Percentiles rank a stretch among this genome's conserved stretches.
Conservation (phyloP, 2,329 filamentous ascomycete genomes). For the Meredithiella fracta region DNA sequence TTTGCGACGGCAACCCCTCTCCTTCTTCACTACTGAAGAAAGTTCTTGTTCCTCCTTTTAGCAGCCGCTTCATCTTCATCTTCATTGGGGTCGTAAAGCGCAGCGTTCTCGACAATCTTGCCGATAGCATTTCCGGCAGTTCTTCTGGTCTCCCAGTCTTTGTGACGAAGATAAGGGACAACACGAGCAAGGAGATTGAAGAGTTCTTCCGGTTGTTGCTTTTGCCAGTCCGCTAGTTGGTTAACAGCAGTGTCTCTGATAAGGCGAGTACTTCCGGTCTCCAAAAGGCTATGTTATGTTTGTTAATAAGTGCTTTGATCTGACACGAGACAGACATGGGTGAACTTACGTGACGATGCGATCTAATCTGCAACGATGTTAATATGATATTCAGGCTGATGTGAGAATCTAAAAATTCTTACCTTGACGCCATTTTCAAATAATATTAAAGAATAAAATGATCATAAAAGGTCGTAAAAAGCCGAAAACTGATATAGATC, state of each 20-base stretch:
- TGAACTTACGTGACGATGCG: conserved; percentile 67
- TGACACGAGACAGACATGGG: not conserved
- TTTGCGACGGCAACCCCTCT: conserved; percentile 28
- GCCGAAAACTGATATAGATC: not conserved
- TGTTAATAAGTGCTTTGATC: not conserved
- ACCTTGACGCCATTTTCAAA: conserved; percentile 42
- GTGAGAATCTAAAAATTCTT: no score
- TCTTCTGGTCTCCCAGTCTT: conserved; percentile 91
- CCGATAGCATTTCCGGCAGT: conserved; percentile 89
- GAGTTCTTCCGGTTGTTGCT: conserved; percentile 90
- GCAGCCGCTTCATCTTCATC: conserved; percentile 33
- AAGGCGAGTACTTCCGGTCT: conserved; percentile 89
- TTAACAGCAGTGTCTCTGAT: conserved; percentile 95
- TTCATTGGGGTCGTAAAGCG: conserved; percentile 73
- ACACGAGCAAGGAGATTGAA: conserved; percentile 90
- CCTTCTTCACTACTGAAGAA: conserved; percentile 38
- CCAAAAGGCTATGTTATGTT: conserved; percentile 32
- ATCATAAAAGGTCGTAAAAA: not conserved
- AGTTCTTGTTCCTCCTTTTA: conserved; percentile 21
- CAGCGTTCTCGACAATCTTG: conserved; percentile 80
- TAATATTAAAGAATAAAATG: conserved; percentile 15
- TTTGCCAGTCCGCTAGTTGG: conserved; percentile 94
- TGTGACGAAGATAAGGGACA: conserved; percentile 86
- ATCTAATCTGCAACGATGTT: conserved; percentile 46
- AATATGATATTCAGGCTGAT: conserved; percentile 1